Conservation (phyloP, 176 grass and related monocot genomes). For the Metroxylon sagu region DNA sequence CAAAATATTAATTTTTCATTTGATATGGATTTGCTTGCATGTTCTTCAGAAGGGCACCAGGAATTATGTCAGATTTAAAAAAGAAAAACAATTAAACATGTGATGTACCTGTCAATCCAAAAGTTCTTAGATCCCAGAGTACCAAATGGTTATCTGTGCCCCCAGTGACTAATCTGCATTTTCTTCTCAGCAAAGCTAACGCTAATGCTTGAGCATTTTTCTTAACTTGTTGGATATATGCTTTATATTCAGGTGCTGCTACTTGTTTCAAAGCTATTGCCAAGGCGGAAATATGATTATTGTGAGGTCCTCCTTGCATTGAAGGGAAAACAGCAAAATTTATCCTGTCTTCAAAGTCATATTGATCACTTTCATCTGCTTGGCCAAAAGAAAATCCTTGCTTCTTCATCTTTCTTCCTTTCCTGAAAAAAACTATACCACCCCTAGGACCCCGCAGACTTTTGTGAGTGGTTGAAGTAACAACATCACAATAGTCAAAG, state of each 20-base stretch:
- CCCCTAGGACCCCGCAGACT: conserved; percentile 88
- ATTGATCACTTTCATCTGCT: conserved; percentile 49
- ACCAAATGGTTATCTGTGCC: conserved; percentile 97
- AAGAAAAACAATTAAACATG: background rate
- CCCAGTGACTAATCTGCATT: conserved; percentile 94
- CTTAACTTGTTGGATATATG: conserved; percentile 94
- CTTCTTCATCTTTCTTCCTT: conserved; percentile 54
- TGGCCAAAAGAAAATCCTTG: conserved; percentile 31
- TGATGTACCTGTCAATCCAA: conserved; percentile 79
- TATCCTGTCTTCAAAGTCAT: conserved; percentile 88
- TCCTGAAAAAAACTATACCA: conserved; percentile 94
- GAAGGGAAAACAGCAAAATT: conserved; percentile 92
- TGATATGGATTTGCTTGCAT: too few species aligned
- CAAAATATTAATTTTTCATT: too few species aligned
- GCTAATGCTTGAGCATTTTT: conserved; percentile 90
- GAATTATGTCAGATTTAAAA: background rate
- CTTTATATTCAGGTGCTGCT: conserved; percentile 84
- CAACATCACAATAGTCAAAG: conserved; percentile 92
- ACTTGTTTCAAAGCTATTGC: conserved; percentile 89
- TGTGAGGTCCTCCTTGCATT: conserved; percentile 97
- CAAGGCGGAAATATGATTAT: conserved; percentile 94
- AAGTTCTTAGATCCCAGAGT: conserved; percentile 95
- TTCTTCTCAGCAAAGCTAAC: conserved; percentile 72
- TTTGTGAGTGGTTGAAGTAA: conserved; percentile 96
- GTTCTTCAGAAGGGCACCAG: too few species aligned